Conservation (phyloP, 495 filamentous ascomycete species). For the Aspergillus heteromorphus region DNA sequence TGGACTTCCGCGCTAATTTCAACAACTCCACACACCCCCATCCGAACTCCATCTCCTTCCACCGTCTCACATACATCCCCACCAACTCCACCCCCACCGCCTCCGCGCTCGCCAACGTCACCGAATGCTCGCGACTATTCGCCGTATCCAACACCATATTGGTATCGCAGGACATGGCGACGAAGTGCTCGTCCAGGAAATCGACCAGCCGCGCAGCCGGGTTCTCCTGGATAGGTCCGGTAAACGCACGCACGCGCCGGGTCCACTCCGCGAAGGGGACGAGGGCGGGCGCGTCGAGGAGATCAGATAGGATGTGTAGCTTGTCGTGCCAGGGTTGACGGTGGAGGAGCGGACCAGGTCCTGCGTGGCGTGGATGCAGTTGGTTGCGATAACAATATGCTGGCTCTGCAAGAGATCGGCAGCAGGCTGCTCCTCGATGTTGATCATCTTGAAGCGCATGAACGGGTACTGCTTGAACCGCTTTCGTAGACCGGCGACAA, state of each 20-base stretch:
- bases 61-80: conserved; percentile 33
- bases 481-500: conserved; percentile 30
- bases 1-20: background rate
- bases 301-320: conserved; percentile 33
- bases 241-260: conserved; percentile 28
- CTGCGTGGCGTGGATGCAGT: conserved; percentile 42
- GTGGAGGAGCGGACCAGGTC: conserved; percentile 18
- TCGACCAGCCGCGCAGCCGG: conserved; percentile 40
- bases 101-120: conserved; percentile 24
- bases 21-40: conserved; percentile 31
- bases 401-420: conserved; percentile 12
- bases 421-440: conserved; percentile 24
- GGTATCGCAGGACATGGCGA: conserved; percentile 46
- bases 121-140: conserved; percentile 38
- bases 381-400: conserved; percentile 35
- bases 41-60: conserved; percentile 26
- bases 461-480: conserved; percentile 20
- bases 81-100: conserved; percentile 37
- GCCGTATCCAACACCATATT: conserved; percentile 39
- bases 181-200: conserved; percentile 47
- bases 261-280: conserved; percentile 46
- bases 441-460: conserved; percentile 24
- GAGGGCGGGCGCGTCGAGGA: conserved; percentile 30
- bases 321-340: conserved; percentile 44
- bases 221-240: conserved; percentile 33